Evolutionary conservation across 352 stramenopile species (phyloP).

Genomic region (Globisporangium paroecandrum): DNA sequence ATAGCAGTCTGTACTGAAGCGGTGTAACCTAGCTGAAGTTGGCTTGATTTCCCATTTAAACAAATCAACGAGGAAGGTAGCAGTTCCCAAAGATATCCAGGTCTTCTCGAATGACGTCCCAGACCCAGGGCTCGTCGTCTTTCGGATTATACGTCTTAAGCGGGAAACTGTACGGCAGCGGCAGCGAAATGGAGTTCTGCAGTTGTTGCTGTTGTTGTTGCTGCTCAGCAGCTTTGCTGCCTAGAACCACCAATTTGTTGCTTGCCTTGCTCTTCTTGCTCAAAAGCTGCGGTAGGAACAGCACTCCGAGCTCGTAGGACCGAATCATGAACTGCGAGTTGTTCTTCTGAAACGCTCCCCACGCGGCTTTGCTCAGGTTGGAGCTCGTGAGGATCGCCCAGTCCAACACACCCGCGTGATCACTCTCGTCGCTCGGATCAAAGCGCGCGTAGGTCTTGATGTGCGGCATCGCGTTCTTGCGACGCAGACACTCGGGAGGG

Average conservation of each 20-base stretch:
- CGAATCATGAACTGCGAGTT: conserved; percentile 77
- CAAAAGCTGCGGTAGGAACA: conserved; percentile 53
- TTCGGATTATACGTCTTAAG: conserved; percentile 65
- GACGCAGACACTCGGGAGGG: conserved; percentile 46
- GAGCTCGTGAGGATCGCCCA: conserved; percentile 79
- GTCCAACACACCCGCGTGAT: conserved; percentile 35
- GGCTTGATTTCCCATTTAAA: neutral
- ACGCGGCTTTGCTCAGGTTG: conserved; percentile 83
- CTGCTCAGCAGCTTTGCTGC: conserved; percentile 25
- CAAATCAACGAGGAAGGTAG: conserved; percentile 46
- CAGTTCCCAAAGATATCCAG: conserved; percentile 67
- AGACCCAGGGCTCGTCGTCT: conserved; percentile 77
- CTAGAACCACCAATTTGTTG: conserved; percentile 28
- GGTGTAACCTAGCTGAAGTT: neutral
- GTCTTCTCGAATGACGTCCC: conserved; percentile 66
- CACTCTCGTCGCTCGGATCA: conserved; percentile 18
- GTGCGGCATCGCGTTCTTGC: conserved; percentile 79
- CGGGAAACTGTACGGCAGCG: conserved; percentile 67
- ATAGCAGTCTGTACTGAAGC: neutral
- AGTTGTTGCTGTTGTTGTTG: neutral
- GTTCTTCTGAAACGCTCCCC: conserved; percentile 72
- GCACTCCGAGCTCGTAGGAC: conserved; percentile 77
- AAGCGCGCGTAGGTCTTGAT: conserved; percentile 81
- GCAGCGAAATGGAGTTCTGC: conserved; percentile 20
- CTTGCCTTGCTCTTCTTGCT: conserved; percentile 2